Base-by-base conservation (phyloP, 75 land plant genomes). In the Pinus tabuliformis region DNA sequence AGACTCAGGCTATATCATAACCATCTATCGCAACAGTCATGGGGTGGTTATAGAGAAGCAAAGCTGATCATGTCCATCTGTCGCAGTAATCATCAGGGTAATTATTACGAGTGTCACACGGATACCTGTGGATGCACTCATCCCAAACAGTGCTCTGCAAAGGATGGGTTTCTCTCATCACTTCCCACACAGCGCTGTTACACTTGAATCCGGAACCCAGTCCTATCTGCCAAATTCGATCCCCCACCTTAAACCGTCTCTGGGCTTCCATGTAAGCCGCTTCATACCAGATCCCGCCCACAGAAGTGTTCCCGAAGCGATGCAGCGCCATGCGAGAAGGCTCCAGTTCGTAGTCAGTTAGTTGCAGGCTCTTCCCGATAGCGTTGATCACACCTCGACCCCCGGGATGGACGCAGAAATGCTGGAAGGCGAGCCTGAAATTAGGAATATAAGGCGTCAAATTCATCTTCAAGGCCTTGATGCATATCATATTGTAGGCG, bases 391-490 rank as follows among this genome's bases (percentile, higher is more conserved):
- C 88, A 18, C 85, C 85, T 66, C 85, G 73, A 8, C 91, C 88
- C 1, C 86, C 86, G 4, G 91, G 81, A 56, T 85, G 92, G n/a
- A 88, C 83, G 80, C 94, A 92, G 71, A 89, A 87, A 64, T 91
- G 94, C 82, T 92, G 88, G 59, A 90, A 87, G 56, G 92, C 94
- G 57, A 80, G 75, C 88, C 88, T 90, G 86, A 90, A 92, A 73
- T 92, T 85, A 2, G 94, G 94, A 21, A 88, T 82, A 78, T 92
- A 92, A 5, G 92, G 81, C 79, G 80, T 81, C 64, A 81, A 75
- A 6, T 70, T 84, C 68, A 70, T 26, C 33, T 33, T 33, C 5
- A 77, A 62, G 28, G 76, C 28, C 24, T 83, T 39, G 57, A 80
- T 82, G 60, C 73, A 68, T 18, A 59, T 21, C 36, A 90, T 13